Base-by-base conservation (phyloP, 202 grass and related monocot species). In the Miscanthus sacchariflorus region DNA sequence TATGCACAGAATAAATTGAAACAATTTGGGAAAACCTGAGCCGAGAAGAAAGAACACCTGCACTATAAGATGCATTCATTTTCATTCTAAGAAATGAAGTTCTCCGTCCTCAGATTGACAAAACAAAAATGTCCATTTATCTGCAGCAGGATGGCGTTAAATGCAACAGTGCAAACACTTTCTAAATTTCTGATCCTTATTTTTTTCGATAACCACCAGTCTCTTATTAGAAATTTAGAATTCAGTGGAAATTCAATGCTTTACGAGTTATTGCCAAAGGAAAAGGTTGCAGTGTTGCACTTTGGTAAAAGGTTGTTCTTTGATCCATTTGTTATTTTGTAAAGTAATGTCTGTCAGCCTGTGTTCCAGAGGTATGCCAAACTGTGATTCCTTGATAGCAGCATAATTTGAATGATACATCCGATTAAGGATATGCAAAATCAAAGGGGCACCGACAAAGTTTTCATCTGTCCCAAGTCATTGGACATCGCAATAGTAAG, bases 401-500 rank as follows among this genome's bases (percentile, higher is more conserved):
- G 49, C 49, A 18, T 6, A 52, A 19, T 58, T 58, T 58, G 18
- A 58, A 58, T 21, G 54, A 58, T 21, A 21, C 9, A 63, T 24
- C 9, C 0, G 21, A n/a, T 63, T 63, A 63, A 10, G 21, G n/a
- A 64, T 64, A 25, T 12, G 59, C 59, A 24, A 9, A 23, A 25
- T 24, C n/a, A 25, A 8, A 65, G n/a, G 61, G 61, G 11, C 61
- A 24, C 21, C 3, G 8, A 21, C 12, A 28, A 52, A 52, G 21
- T 18, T 18, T 72, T 24, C 45, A 48, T 48, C 46, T 48, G 46
- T 14, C 3, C 46, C 4, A 50, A 50, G 49, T 52, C 48, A 83
- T 58, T 72, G 4, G 81, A 83, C 68, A 83, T 72, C 9, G 81
- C 68, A 83, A 83, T 35, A 42, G 4, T 72, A 42, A 59, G 8